Evolutionary conservation across 192 early-diverging fungal species (phyloP), one percentile per base, ranked within the genome.

Genomic region (Coemansia sp.): DNA sequence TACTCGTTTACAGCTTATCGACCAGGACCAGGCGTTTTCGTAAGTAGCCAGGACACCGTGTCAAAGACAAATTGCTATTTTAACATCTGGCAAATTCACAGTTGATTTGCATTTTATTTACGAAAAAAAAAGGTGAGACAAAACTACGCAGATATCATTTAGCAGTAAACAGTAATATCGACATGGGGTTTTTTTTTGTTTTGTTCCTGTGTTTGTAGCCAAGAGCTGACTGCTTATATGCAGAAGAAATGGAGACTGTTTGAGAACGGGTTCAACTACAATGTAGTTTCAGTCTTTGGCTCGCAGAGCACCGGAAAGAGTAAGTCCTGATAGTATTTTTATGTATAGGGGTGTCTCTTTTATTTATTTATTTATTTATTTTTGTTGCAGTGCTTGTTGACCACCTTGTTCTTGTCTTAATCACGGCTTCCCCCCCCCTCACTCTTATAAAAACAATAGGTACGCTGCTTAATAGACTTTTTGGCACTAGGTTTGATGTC

Each of bases 241-340:
- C 77, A 85, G 65, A 75, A 90, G 11, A 85, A 87, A 64, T 98
- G 96, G 96, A 49, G 80, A 18, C 77, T 99, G 4, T 76, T 72
- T 20, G 89, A 94, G 31, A 80, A 79, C 42, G 97, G 97, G 17
- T 99, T 99, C 64, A 89, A 97, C 74, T 99, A 98, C 73, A 91
- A 97, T 73, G 82, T 98, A 17, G 93, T 98, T 5, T 95, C 97
- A 17, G 96, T 99, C 31, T 97, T 99, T 87, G 97, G 97, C 57
- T 97, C 95, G 34, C 97, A 99, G 78, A 94, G 91, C 84, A 97
- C 96, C 5, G 97, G 97, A 40, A 99, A 99, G 67, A 94, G 93
- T 92, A 97, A 95, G 49, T 83, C 89, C 10, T 8, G 3, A 16
- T 16, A 3, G 0, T 8, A 12, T 8, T 12, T 96, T 12, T 94